Evolutionary conservation across 768 basidiomycete genomes (phyloP).

Genomic region (Auricularia cornea): DNA sequence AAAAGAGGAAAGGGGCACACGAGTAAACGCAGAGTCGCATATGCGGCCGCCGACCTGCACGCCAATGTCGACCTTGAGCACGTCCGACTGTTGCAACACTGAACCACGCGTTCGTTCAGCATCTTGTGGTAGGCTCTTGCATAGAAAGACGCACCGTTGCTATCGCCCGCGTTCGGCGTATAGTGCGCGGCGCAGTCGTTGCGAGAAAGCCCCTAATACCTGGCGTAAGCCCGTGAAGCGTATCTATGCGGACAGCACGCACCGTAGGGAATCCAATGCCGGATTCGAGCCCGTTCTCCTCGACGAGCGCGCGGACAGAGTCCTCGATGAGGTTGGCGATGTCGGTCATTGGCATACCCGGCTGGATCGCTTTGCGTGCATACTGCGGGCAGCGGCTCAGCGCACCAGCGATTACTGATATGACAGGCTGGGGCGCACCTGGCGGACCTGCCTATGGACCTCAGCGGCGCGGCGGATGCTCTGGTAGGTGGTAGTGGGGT

Average conservation of each 20-base stretch:
- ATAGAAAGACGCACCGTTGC: constrained; percentile 42
- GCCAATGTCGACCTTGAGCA: constrained; percentile 95
- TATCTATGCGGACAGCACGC: constrained; percentile 44
- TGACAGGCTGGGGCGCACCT: constrained; percentile 10
- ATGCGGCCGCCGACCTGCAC: constrained; percentile 97
- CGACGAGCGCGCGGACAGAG: constrained; percentile 82
- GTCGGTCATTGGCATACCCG: constrained; percentile 90
- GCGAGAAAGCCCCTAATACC: constrained; percentile 1
- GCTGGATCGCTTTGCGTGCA: constrained; percentile 75
- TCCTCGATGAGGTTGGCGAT: constrained; percentile 93
- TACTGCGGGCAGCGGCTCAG: constrained; percentile 20
- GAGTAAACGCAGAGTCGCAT: constrained; percentile 89
- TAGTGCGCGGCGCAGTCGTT: constrained; percentile 97
- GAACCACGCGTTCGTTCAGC: constrained; percentile 2
- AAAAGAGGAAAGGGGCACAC: constrained; percentile 29
- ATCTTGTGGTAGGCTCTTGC: constrained; percentile 7
- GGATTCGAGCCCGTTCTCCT: constrained; percentile 75
- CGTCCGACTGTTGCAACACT: constrained; percentile 80
- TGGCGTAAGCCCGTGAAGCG: background rate
- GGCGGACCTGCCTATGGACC: constrained; percentile 87
- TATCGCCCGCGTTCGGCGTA: constrained; percentile 91
- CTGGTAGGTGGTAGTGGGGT: constrained; percentile 80
- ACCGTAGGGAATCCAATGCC: constrained; percentile 98
- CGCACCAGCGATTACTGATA: background rate
- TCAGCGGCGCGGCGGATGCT: constrained; percentile 90